These are phyloP conservation scores for Arctium minus DNA, from an alignment of 129 eudicot genomes.

Conservation along the genomic window DNA sequence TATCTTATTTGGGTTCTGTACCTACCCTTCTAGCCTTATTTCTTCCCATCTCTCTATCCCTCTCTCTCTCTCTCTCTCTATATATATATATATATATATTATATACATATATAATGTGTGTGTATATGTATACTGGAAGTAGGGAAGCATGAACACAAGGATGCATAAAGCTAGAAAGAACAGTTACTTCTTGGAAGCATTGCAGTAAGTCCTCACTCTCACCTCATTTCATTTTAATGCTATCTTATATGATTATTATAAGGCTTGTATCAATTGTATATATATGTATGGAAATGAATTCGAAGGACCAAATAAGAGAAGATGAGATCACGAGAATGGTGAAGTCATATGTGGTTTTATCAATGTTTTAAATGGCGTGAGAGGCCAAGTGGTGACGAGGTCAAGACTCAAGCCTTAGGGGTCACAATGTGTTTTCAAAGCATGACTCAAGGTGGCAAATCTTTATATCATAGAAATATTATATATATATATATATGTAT, in stretches of 20 bases:
- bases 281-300: background rate
- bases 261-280: background rate
- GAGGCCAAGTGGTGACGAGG: no score
- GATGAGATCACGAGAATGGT: no score
- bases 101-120: background rate
- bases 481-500: no score
- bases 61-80: constrained; percentile 12
- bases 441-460: no score
- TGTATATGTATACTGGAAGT: constrained; percentile 18
- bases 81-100: background rate
- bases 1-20: constrained; percentile 35
- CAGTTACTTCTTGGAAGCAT: constrained; percentile 27
- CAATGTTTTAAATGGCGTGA: no score
- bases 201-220: background rate
- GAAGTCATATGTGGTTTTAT: no score
- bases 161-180: constrained; percentile 31
- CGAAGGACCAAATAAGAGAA: no score
- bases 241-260: background rate
- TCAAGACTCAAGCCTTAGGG: no score
- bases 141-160: constrained; percentile 36
- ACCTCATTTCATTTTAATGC: background rate
- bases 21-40: constrained; percentile 16
- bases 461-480: no score
- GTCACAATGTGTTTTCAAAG: no score
- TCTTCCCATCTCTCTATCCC: background rate